phyloP scores from a whole-genome alignment of 148 eudicot species.

The Camellia granthamiana region DNA sequence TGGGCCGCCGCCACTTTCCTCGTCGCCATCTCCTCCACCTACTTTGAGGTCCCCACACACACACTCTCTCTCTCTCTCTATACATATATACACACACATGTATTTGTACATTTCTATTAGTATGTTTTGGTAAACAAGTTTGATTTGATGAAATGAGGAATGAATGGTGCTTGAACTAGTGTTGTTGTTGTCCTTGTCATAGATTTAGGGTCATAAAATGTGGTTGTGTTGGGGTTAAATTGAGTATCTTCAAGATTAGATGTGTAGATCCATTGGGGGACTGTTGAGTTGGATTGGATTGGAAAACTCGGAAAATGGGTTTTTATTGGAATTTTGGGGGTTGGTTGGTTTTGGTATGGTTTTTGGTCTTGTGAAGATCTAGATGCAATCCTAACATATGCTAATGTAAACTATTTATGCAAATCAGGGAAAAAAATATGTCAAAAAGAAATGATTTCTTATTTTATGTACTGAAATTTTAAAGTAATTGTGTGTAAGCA shows the following conservation, averaged over 20 bases:
- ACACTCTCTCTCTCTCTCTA: neutral
- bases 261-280: neutral
- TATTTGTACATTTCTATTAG: too few relatives aligned
- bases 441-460: neutral
- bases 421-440: neutral
- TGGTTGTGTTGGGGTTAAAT: too few relatives aligned
- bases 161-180: too few relatives aligned
- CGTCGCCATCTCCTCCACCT: slow-evolving; percentile 66
- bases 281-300: neutral
- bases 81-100: too few relatives aligned
- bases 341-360: too few relatives aligned
- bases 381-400: too few relatives aligned
- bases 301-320: neutral
- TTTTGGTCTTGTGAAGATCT: too few relatives aligned
- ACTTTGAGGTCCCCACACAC: slow-evolving; percentile 45
- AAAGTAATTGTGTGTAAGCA: neutral
- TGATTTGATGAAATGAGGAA: too few relatives aligned
- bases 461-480: neutral
- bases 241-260: neutral
- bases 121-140: too few relatives aligned
- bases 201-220: too few relatives aligned
- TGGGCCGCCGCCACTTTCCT: slow-evolving; percentile 89
- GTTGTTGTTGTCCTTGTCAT: too few relatives aligned
- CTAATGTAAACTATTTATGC: too few relatives aligned
- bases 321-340: neutral